phyloP scores from a whole-genome alignment of 805 yeast species.

The Suhomyces kilbournensis region DNA sequence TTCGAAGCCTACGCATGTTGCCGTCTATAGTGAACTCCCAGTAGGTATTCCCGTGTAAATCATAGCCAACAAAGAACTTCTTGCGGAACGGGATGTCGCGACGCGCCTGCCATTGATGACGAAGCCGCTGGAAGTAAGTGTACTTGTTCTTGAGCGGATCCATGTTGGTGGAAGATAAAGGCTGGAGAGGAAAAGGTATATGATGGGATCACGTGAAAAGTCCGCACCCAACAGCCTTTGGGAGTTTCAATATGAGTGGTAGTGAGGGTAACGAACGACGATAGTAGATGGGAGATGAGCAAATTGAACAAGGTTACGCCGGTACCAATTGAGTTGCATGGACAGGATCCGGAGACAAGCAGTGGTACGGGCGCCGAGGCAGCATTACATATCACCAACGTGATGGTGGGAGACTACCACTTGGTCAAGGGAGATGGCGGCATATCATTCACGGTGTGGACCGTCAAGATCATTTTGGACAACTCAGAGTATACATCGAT shows the following conservation, averaged over 20 bases:
- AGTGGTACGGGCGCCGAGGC: neutral
- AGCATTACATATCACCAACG: constrained; percentile 12
- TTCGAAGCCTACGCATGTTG: constrained; percentile 51
- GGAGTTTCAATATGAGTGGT: neutral
- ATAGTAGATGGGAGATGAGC: neutral
- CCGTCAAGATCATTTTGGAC: constrained; percentile 34
- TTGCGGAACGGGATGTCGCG: constrained; percentile 66
- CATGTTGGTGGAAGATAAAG: constrained; percentile 25
- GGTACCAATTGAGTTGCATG: constrained; percentile 27
- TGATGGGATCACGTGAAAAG: neutral
- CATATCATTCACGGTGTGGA: constrained; percentile 37
- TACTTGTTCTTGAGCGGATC: constrained; percentile 50
- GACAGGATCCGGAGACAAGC: neutral
- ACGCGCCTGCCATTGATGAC: constrained; percentile 58
- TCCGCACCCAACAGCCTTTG: neutral
- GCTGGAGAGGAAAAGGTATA: neutral
- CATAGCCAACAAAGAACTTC: constrained; percentile 71
- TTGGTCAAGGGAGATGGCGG: constrained; percentile 38
- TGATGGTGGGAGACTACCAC: constrained; percentile 39
- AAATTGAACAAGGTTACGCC: constrained; percentile 28
- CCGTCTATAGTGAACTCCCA: constrained; percentile 73
- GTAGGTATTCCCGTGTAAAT: constrained; percentile 78
- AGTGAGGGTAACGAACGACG: neutral
- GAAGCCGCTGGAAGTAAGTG: constrained; percentile 47
- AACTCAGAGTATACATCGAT: constrained; percentile 41